Percentiles rank a stretch among this genome's conserved stretches.
These are phyloP conservation scores for Microbotryomycetes sp. DNA, from an alignment of 1,284 basidiomycete genomes.

Conservation along the genomic window DNA sequence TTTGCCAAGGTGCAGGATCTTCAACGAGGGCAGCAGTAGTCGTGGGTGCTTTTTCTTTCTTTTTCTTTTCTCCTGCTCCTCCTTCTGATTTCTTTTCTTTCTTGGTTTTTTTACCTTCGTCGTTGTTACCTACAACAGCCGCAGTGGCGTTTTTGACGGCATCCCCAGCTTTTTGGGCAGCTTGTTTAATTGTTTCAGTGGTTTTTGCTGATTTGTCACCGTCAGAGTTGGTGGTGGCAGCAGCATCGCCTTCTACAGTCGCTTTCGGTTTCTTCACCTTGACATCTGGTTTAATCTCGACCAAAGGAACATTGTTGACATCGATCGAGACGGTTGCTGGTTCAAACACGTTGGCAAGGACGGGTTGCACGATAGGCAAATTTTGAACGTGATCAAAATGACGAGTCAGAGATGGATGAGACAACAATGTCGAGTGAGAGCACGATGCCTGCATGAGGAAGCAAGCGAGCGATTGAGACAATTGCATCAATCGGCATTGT, in stretches of 20 bases:
- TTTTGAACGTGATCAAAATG: slow-evolving; percentile 91
- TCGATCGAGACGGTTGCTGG: slow-evolving; percentile 65
- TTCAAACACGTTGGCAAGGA: slow-evolving; percentile 49
- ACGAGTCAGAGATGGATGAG: slow-evolving; percentile 62
- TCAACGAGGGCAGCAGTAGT: slow-evolving; percentile 33
- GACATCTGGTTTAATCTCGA: slow-evolving; percentile 54
- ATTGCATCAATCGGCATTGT: background rate
- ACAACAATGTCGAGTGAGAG: slow-evolving; percentile 23
- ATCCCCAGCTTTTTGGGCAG: slow-evolving; percentile 38
- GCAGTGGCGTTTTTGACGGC: slow-evolving; percentile 1
- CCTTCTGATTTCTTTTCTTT: slow-evolving; percentile 46
- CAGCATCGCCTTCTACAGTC: slow-evolving; percentile 37
- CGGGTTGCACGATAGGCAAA: slow-evolving; percentile 54
- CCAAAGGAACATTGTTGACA: slow-evolving; percentile 65
- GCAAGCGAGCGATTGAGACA: background rate
- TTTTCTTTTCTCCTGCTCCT: slow-evolving; percentile 41
- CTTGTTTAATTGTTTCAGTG: slow-evolving; percentile 46
- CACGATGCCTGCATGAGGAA: slow-evolving; percentile 18
- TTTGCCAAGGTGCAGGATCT: slow-evolving; percentile 69
- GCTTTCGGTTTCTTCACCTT: slow-evolving; percentile 64
- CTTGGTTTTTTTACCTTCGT: slow-evolving; percentile 45
- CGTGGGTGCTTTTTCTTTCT: slow-evolving; percentile 36
- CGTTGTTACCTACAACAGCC: background rate
- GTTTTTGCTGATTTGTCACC: slow-evolving; percentile 47
- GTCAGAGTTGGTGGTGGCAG: slow-evolving; percentile 22